Evolutionary conservation across 192 early-diverging fungal species (phyloP), one percentile per base, ranked within the genome.

Genomic region (Helicostylum pulchrum): DNA sequence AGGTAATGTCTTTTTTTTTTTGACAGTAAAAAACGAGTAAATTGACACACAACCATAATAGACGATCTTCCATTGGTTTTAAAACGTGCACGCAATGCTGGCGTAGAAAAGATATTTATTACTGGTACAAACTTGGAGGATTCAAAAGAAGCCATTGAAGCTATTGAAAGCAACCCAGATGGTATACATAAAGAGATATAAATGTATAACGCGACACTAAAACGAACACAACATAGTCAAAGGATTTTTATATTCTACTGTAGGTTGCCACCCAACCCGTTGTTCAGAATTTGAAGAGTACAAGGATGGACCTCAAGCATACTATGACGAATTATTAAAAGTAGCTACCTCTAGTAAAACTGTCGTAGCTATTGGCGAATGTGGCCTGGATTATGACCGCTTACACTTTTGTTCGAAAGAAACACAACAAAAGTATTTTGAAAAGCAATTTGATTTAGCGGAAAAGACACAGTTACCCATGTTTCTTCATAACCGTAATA

Each of bases 351-450:
- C 73, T 32, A 65, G 75, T 15, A 34, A 30, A 52, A 81, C 82
- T 43, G 82, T 99, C 0, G 92, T 95, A 2, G 97, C 95, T 2
- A 83, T 99, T 67, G 97, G 97, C 34, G 97, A 99, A 66, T 95
- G 91, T 64, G 97, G 97, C 9, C 79, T 83, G 66, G 97, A 99
- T 72, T 99, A 96, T 72, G 96, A 99, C 71, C 85, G 97, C 7
- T 74, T 90, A 49, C 80, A 93, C 6, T 96, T 96, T 70, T 92
- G 89, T 21, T 78, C 81, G 44, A 87, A 84, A 64, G 89, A 88
- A 17, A 79, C 77, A 6, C 94, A 96, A 74, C 66, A 79, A 61
- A 83, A 77, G 78, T 84, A 88, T 65, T 99, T 97, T 83, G 72
- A 81, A 55, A 72, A 72, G 4, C 97, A 99, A 57, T 88, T 95